Conservation (phyloP, 2,329 filamentous ascomycete genomes). For the Stenocarpella maydis region DNA sequence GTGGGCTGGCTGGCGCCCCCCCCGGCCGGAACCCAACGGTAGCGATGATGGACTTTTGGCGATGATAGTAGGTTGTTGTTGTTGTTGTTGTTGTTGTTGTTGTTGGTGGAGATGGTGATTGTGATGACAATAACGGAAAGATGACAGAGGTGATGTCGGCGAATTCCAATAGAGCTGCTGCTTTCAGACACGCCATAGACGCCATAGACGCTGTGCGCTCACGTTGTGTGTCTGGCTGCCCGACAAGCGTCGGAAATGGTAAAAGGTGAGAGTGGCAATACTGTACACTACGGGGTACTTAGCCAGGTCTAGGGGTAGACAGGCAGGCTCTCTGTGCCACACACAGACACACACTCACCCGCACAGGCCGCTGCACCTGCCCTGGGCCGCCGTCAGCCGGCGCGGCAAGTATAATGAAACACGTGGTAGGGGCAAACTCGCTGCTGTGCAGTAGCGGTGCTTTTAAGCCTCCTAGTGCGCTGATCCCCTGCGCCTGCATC, state of each 20-base stretch:
- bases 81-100: too few relatives aligned
- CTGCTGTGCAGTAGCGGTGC: slow-evolving; percentile 26
- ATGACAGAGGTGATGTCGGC: background rate
- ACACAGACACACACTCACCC: background rate
- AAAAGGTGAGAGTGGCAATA: background rate
- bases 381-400: slow-evolving; percentile 13
- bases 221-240: background rate
- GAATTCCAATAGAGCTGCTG: slow-evolving; percentile 7
- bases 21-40: slow-evolving; percentile 8
- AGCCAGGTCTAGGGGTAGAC: too few relatives aligned
- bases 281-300: too few relatives aligned
- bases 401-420: slow-evolving; percentile 24
- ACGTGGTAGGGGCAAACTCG: slow-evolving; percentile 27
- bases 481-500: slow-evolving; percentile 22
- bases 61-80: too few relatives aligned
- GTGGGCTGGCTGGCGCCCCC: background rate
- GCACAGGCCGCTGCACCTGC: background rate
- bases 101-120: background rate
- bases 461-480: slow-evolving; percentile 12
- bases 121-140: background rate
- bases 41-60: background rate
- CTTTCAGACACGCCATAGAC: slow-evolving; percentile 10
- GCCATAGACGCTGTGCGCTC: slow-evolving; percentile 12
- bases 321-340: background rate
- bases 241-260: slow-evolving; percentile 8